These are phyloP conservation scores for Aureobasidium melanogenum DNA, from an alignment of 2,329 filamentous ascomycete species.

Conservation along the genomic window DNA sequence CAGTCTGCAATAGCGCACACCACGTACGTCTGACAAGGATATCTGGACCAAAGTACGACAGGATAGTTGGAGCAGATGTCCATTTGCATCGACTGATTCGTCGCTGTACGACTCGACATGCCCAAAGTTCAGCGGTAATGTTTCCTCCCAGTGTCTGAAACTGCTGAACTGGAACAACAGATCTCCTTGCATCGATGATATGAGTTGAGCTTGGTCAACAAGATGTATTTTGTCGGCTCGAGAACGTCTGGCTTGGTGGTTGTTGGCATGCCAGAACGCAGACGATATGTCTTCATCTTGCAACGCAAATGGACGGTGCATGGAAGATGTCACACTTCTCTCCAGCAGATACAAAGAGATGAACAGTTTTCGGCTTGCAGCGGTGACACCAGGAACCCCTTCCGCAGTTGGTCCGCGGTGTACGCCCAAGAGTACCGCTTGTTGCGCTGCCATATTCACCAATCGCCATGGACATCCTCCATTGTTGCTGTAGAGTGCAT, in stretches of 20 bases:
- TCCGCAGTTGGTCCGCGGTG: neutral
- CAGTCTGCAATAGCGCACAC: neutral
- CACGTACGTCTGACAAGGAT: neutral
- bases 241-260: neutral
- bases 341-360: neutral
- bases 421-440: neutral
- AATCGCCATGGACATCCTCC: slow-evolving; percentile 4
- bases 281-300: neutral
- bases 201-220: neutral
- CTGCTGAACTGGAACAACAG: slow-evolving; percentile 2
- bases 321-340: neutral
- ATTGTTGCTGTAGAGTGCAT: neutral
- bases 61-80: neutral
- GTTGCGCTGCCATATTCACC: neutral
- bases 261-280: neutral
- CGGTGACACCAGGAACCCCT: neutral
- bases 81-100: neutral
- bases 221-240: neutral
- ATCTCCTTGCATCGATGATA: neutral
- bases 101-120: neutral
- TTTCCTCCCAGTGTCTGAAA: slow-evolving; percentile 1
- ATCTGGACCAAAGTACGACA: neutral
- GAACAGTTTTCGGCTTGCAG: neutral
- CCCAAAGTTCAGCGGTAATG: neutral
- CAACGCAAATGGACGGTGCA: neutral